These are phyloP conservation scores for Pichia ethanolica DNA, from an alignment of 805 yeast species.

Conservation along the genomic window DNA sequence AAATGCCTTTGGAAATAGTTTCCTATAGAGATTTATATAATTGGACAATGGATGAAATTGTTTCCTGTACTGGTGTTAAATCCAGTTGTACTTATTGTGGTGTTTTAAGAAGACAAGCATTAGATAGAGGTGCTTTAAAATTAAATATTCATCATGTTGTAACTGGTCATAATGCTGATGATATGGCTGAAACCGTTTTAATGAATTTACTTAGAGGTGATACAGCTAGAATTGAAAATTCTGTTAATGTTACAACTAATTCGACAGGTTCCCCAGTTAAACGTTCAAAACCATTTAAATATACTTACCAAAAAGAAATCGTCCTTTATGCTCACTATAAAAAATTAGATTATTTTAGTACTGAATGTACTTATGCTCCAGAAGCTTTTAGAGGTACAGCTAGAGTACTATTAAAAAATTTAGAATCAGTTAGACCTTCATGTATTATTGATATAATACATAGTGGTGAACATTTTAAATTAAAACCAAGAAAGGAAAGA, in stretches of 20 bases:
- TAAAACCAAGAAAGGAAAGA: constrained; percentile 50
- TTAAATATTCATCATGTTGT: constrained; percentile 84
- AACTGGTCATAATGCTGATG: constrained; percentile 99
- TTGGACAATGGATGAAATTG: constrained; percentile 99
- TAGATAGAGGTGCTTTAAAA: constrained; percentile 91
- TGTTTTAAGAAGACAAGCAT: constrained; percentile 90
- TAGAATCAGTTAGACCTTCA: constrained; percentile 86
- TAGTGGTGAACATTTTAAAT: constrained; percentile 80
- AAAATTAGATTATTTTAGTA: constrained; percentile 88
- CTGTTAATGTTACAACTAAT: constrained; percentile 78
- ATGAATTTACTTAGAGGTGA: constrained; percentile 97
- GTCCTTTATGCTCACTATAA: constrained; percentile 96
- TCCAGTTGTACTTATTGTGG: constrained; percentile 98
- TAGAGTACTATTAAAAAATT: constrained; percentile 78
- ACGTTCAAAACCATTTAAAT: constrained; percentile 93
- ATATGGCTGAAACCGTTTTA: constrained; percentile 95
- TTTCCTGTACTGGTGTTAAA: constrained; percentile 85
- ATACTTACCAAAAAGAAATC: constrained; percentile 93
- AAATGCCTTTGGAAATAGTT: constrained; percentile 38
- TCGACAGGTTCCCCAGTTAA: constrained; percentile 83
- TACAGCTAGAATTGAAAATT: constrained; percentile 81
- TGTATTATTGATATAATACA: constrained; percentile 91
- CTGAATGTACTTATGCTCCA: constrained; percentile 97
- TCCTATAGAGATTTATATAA: constrained; percentile 84
- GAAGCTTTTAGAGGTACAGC: constrained; percentile 99